These are phyloP conservation scores for Kickxella alabastrina DNA, from an alignment of 192 early-diverging fungal species.

Conservation along the genomic window DNA sequence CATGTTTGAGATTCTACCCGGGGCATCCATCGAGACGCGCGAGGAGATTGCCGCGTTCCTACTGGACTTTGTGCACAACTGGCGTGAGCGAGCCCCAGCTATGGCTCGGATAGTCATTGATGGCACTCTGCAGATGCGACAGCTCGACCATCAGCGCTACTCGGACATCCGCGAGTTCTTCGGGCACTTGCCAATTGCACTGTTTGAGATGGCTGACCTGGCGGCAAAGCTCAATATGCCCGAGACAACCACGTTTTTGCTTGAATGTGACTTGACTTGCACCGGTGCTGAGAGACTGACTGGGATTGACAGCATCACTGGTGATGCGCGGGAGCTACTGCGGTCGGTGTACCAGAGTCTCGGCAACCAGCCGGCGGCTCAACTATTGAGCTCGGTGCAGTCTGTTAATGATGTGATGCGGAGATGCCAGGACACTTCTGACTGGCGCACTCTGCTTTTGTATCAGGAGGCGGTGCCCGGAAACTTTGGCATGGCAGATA, in stretches of 20 bases:
- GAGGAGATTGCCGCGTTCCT: constrained; percentile 30
- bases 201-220: constrained; percentile 46
- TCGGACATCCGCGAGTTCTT: constrained; percentile 45
- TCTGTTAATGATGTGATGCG: constrained; percentile 24
- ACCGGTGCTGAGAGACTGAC: constrained; percentile 13
- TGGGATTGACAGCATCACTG: constrained; percentile 14
- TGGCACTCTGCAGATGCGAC: constrained; percentile 24
- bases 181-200: constrained; percentile 23
- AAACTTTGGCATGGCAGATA: too few species aligned
- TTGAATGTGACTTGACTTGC: constrained; percentile 47
- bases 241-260: constrained; percentile 37
- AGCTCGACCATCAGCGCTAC: constrained; percentile 19
- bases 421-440: constrained; percentile 31
- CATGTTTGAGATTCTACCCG: constrained; percentile 18
- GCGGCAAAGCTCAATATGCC: constrained; percentile 32
- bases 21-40: constrained; percentile 8
- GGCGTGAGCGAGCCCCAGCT: constrained; percentile 26
- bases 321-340: constrained; percentile 30
- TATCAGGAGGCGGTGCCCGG: constrained; percentile 41
- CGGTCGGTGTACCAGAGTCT: constrained; percentile 25
- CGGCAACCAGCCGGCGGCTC: constrained; percentile 40
- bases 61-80: constrained; percentile 48
- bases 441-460: constrained; percentile 44
- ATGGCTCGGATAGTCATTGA: constrained; percentile 26
- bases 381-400: constrained; percentile 22